Base-by-base conservation (phyloP, 2,329 filamentous ascomycete species). In the Pyricularia sp. region DNA sequence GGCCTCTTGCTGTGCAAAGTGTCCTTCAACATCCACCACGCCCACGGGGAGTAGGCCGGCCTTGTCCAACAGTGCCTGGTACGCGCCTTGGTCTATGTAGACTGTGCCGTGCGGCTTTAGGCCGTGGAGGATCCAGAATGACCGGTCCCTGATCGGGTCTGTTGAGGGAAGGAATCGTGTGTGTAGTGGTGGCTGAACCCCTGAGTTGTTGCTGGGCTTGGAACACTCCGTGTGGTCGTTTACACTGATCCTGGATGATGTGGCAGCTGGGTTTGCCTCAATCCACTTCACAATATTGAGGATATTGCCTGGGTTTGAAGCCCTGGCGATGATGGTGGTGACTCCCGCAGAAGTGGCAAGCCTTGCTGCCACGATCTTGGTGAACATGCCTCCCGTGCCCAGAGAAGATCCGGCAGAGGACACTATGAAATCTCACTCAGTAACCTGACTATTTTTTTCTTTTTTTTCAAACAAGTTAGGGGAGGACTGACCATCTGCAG, bases 41-140 rank as follows among this genome's bases (percentile, higher is more conserved):
- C 94, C 95, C 0, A 92, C 94, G 0, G 94, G 93, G 0, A 98
- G 86, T 1, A 99, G 86, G 3, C 93, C 92, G 0, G 94, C 93
- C 80, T 97, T 97, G 76, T 90, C 88, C 20, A 88, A 81, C 3
- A 98, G 85, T 0, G 94, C 95, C 42, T 85, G 83, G 79, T 93
- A 89, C 3, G 94, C 94, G 61, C 95, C 95, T n/a, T 87, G 82
- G 81, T 99, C 95, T 74, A 99, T 96, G 80, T 92, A 98, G 30
- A 99, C 77, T 2, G 91, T 97, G 17, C 95, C 95, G 75, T 97
- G 94, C 0, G 95, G 93, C 28, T 90, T 89, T 12, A 97, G 88
- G 11, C 94, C 95, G 79, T 99, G 93, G 0, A 98, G 85, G 66
- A 99, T 89, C 95, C 95, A 99, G 84, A 99, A 98, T 77, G 95